Conservation (phyloP, 2,329 filamentous ascomycete species). For the Didymella glomerata region DNA sequence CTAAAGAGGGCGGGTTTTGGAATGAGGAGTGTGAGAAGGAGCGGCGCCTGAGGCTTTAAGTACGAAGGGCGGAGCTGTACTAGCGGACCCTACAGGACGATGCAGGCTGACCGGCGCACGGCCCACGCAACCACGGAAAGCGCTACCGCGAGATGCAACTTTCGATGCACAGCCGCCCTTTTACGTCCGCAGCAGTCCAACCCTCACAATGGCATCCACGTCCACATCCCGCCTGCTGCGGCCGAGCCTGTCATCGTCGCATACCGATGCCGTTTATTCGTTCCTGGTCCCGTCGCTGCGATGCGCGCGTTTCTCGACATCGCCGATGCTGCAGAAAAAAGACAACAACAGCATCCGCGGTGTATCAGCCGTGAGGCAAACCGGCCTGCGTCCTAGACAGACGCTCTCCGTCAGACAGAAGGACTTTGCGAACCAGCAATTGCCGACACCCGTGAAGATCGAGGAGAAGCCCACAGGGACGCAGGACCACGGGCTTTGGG, state of each 20-base stretch:
- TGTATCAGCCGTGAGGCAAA: slow-evolving; percentile 80
- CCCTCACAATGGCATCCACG: slow-evolving; percentile 44
- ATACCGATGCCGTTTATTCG: slow-evolving; percentile 35
- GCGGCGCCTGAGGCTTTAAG: slow-evolving; percentile 33
- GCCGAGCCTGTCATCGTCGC: slow-evolving; percentile 29
- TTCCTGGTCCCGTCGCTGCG: slow-evolving; percentile 40
- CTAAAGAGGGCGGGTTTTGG: slow-evolving; percentile 40
- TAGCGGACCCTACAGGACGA: slow-evolving; percentile 3
- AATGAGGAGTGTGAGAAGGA: slow-evolving; percentile 33
- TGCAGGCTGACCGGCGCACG: slow-evolving; percentile 10
- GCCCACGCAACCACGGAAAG: slow-evolving; percentile 8
- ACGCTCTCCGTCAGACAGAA: slow-evolving; percentile 77
- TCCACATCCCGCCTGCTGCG: slow-evolving; percentile 40
- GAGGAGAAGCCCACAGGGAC: slow-evolving; percentile 69
- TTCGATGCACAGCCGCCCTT: slow-evolving; percentile 31
- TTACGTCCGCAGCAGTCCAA: slow-evolving; percentile 26
- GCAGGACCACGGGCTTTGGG: slow-evolving; percentile 86
- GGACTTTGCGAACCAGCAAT: slow-evolving; percentile 51
- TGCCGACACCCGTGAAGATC: slow-evolving; percentile 75
- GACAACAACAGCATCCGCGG: slow-evolving; percentile 84
- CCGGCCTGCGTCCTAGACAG: slow-evolving; percentile 71
- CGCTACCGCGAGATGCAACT: slow-evolving; percentile 25
- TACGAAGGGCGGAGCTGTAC: slow-evolving; percentile 17
- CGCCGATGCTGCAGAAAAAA: slow-evolving; percentile 62
- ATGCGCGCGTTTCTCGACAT: slow-evolving; percentile 58